Base-by-base conservation (phyloP, 1,139 yeast species). In the Zygotorulaspora mrakii region DNA sequence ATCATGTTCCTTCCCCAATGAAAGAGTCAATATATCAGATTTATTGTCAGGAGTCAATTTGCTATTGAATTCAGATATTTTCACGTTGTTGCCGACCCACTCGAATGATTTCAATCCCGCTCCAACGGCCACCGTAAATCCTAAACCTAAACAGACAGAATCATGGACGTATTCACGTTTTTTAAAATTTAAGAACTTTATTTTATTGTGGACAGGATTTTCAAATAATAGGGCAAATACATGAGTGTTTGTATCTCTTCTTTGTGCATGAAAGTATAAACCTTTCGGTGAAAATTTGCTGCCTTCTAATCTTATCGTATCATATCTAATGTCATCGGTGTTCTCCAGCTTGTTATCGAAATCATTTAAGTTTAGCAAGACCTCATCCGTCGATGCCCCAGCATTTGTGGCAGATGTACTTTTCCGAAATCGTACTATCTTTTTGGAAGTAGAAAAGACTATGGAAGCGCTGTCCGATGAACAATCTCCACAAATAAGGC, bases 1-100 rank as follows among this genome's bases (percentile, higher is more conserved):
- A 7, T 13, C 9, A 16, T 24, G 17, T 11, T 17, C 6, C 7
- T 13, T 12, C 7, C 26, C 17, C n/a, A 14, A 26, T 4, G 44
- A 39, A 10, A 43, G 32, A n/a, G 42, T 41, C 16, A 43, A 9
- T 8, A 46, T 43, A 33, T 45, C 45, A 3, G 48, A 45, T 11
- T 34, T 40, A 6, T 18, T 38, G 17, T 23, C 23, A 11, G 24
- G 12, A 17, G 17, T 37, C 11, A 33, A 13, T n/a, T 31, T 20
- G 10, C 35, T 26, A 22, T 25, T 9, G 18, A 31, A 17, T 17
- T 17, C 8, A 22, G 24, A 2, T n/a, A 25, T 9, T 18, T 31
- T 17, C 2, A 25, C n/a, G n/a, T 30, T 16, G 3, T 17, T 11
- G 7, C 13, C 14, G 8, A 25, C 20, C 41, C 46, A 39, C 3